Evolutionary conservation across 2,329 filamentous ascomycete species (phyloP), one percentile per base, ranked within the genome.

Genomic region (Trichoderma cornu-damae): DNA sequence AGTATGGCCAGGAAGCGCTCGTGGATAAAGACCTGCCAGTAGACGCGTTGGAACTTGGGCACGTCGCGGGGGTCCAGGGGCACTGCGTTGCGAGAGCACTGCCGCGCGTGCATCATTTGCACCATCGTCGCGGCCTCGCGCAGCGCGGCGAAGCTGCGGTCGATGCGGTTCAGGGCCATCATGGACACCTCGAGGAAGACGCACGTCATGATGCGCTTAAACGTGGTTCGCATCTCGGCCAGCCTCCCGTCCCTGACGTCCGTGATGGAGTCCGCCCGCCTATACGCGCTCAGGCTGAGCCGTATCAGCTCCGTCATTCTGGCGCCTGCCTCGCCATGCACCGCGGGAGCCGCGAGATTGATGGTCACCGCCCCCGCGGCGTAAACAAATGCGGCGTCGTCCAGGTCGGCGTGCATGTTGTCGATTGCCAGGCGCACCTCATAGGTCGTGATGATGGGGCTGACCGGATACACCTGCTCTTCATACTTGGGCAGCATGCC

Each of bases 111-210:
- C 7, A 76, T 63, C 65, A 76, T 67, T 64, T 80, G 68, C 48
- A 77, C 65, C 67, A 76, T 68, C 53, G 70, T 69, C 57, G 77
- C 75, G 11, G 73, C 74, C 61, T 81, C 78, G 4, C 77, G 72
- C 44, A 82, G 73, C 53, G 77, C 74, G 63, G 73, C 68, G 44
- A 79, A 77, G 5, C 76, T 75, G 34, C 76, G 71, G 53, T 80
- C 77, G 57, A 71, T 71, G 26, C 75, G 72, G 44, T 74, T 72
- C 22, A 79, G 70, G 5, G 72, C 73, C 72, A 80, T 76, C 51
- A 78, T 69, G 64, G 73, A 76, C 57, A 79, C 79, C 61, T 81
- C 75, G 38, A 80, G 73, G 61, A 79, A 81, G 48, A 80, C 68
- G 24, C 72, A 75, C 24, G 75, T 76, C 72, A 80, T 77, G 22